phyloP scores from a whole-genome alignment of 2,329 filamentous ascomycete species.

The Ceratocystis ficicola region DNA sequence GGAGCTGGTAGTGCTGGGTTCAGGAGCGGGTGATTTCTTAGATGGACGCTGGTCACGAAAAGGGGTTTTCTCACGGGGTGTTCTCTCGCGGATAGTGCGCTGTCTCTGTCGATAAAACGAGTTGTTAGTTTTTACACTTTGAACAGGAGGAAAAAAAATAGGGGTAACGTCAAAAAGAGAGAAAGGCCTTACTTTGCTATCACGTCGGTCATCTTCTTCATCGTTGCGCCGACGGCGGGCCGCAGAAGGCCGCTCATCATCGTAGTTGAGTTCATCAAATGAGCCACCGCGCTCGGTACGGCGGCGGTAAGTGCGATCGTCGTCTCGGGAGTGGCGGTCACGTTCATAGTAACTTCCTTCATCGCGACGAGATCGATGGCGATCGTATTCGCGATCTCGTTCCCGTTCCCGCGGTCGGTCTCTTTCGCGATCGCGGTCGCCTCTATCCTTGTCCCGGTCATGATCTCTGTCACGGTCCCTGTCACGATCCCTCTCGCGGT shows the following conservation, averaged over 20 bases:
- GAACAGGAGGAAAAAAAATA: background rate
- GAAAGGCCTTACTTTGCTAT: constrained; percentile 46
- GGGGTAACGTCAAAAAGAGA: background rate
- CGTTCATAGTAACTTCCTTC: constrained; percentile 60
- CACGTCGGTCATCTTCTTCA: constrained; percentile 62
- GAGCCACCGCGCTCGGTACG: constrained; percentile 63
- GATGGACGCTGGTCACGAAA: constrained; percentile 43
- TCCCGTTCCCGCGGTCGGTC: constrained; percentile 33
- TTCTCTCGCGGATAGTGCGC: constrained; percentile 22
- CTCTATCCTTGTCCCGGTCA: constrained; percentile 50
- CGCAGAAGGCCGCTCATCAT: constrained; percentile 54
- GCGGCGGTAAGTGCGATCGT: constrained; percentile 75
- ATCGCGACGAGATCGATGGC: constrained; percentile 45
- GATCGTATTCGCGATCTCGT: constrained; percentile 32
- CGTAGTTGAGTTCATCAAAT: constrained; percentile 83
- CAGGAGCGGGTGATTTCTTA: constrained; percentile 25
- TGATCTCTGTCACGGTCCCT: constrained; percentile 38
- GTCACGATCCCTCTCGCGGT: constrained; percentile 44
- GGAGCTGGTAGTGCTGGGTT: constrained; percentile 30
- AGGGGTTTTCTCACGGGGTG: constrained; percentile 48
- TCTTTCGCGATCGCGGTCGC: constrained; percentile 37
- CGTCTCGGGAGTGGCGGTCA: constrained; percentile 76
- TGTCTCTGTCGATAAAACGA: constrained; percentile 36
- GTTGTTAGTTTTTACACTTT: background rate
- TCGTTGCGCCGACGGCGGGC: constrained; percentile 59